These are phyloP conservation scores for Cicer arietinum DNA, from an alignment of 306 rosid genomes.

Conservation along the genomic window DNA sequence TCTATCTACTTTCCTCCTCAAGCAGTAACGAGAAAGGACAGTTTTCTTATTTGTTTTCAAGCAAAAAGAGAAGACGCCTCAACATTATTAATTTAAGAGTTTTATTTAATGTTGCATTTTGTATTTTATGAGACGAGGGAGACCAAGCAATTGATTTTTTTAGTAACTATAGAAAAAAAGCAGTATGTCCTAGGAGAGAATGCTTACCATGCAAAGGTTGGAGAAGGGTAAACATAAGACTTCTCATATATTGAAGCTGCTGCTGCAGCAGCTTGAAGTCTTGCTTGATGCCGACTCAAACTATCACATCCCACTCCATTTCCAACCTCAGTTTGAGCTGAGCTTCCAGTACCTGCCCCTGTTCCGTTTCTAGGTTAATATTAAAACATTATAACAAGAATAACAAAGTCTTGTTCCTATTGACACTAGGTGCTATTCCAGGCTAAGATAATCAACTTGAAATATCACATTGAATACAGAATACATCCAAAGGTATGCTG, in stretches of 20 bases:
- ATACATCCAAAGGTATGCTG: slow-evolving; percentile 1
- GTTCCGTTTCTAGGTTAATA: slow-evolving; percentile 48
- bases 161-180: slow-evolving; percentile 5
- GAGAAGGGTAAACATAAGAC: slow-evolving; percentile 65
- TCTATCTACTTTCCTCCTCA: neutral
- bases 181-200: slow-evolving; percentile 17
- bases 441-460: slow-evolving; percentile 30
- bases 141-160: neutral
- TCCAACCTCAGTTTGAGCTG: slow-evolving; percentile 59
- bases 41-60: neutral
- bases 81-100: neutral
- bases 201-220: slow-evolving; percentile 74
- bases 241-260: slow-evolving; percentile 91
- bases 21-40: slow-evolving; percentile 1
- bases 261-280: slow-evolving; percentile 86
- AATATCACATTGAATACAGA: slow-evolving; percentile 13
- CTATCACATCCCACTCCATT: slow-evolving; percentile 52
- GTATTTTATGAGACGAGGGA: neutral
- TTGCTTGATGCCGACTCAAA: slow-evolving; percentile 72
- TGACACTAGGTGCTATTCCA: slow-evolving; percentile 37
- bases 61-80: slow-evolving; percentile 1
- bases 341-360: slow-evolving; percentile 59
- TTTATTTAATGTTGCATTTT: neutral
- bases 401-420: neutral
- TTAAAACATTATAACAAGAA: slow-evolving; percentile 20